phyloP scores from a whole-genome alignment of 257 asterid genomes.

The Linaria vulgaris region DNA sequence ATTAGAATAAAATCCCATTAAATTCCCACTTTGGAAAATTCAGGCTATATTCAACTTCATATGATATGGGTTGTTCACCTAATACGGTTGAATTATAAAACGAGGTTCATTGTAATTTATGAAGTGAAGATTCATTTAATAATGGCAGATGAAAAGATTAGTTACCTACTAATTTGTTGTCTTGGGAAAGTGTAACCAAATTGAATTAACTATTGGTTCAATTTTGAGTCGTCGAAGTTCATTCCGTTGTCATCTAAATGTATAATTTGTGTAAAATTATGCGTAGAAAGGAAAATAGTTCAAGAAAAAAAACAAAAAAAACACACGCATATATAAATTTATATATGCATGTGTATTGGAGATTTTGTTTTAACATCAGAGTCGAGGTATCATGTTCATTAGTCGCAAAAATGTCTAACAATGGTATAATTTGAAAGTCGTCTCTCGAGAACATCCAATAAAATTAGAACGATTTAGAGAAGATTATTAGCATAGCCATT shows the following conservation, averaged over 20 bases:
- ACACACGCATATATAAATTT: no score
- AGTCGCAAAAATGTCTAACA: no score
- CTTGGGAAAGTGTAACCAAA: neutral
- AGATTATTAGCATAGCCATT: no score
- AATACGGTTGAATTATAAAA: slow-evolving; percentile 7
- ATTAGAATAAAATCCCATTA: neutral
- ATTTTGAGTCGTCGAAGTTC: neutral
- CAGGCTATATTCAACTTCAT: neutral
- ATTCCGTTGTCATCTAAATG: neutral
- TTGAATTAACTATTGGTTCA: neutral
- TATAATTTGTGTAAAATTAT: no score
- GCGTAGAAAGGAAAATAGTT: no score
- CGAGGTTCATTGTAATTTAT: neutral
- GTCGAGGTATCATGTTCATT: no score
- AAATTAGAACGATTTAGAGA: no score
- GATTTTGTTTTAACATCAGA: no score
- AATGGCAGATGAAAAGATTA: neutral
- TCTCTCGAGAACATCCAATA: no score
- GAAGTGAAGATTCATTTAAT: slow-evolving; percentile 3
- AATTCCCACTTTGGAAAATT: neutral
- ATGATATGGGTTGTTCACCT: slow-evolving; percentile 27
- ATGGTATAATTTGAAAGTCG: no score
- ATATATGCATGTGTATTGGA: no score
- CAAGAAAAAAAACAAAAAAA: no score
- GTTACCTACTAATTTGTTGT: slow-evolving; percentile 5